Base-by-base conservation (phyloP, 495 filamentous ascomycete species). In the Lindgomyces ingoldianus region DNA sequence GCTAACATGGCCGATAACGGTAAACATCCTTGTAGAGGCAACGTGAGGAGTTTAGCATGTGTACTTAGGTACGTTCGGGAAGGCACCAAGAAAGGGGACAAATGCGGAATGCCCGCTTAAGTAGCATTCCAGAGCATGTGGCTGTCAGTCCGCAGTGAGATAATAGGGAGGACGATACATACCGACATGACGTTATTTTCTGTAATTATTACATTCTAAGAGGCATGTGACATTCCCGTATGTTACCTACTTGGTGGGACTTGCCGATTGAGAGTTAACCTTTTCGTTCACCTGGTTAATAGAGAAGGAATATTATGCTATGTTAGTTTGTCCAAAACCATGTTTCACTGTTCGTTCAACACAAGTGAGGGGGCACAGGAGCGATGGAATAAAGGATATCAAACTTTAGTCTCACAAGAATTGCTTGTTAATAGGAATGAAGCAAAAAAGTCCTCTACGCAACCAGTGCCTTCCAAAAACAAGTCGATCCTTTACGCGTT, bases 331-430 rank as follows among this genome's bases (percentile, higher is more conserved):
- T n/a, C n/a, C n/a, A n/a, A n/a, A n/a, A n/a, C n/a, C n/a, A 4
- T 47, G 4, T 47, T 47, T 47, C 44, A 46, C 22, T 19, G 18
- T 33, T 47, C 36, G 26, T 4, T 14, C 8, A 26, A 45, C 39
- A 26, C 26, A 56, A 4, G 22, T 36, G n/a, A 14, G 4, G 48
- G 51, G 42, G 56, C 56, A 65, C 45, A 21, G 41, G 56, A 62
- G 49, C 54, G 50, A 51, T 66, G 57, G 25, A 70, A 66, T 65
- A 25, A 62, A 70, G 67, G 67, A 70, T 70, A 70, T 70, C 29
- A 52, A 58, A 46, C 39, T 62, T 46, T 45, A 44, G 39, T 51
- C 26, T 58, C 57, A 53, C 39, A 64, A 57, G 53, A 52, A 29
- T 54, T 19, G 27, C 49, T 63, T 63, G 58, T 14, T 54, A 25